These are phyloP conservation scores for Geum urbanum DNA, from an alignment of 306 rosid genomes.

Conservation along the genomic window DNA sequence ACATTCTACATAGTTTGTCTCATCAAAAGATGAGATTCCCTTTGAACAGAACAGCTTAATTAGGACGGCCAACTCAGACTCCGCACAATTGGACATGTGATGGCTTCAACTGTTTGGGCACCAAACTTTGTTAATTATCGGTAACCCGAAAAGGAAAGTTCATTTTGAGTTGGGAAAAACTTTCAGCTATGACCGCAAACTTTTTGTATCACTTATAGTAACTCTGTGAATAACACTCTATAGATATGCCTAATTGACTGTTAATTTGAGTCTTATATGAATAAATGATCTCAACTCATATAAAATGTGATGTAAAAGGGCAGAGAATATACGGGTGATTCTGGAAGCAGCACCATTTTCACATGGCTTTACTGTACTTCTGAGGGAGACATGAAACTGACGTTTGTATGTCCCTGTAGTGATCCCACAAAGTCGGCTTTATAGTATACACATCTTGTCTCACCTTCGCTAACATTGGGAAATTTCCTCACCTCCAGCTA, in stretches of 20 bases:
- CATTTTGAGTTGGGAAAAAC: neutral
- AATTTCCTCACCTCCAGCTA: neutral
- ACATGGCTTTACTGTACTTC: neutral
- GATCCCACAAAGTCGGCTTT: neutral
- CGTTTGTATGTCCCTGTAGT: neutral
- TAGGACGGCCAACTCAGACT: neutral
- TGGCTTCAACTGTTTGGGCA: neutral
- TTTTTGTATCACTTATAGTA: no score
- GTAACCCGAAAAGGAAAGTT: neutral
- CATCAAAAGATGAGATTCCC: neutral
- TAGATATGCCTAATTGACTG: no score
- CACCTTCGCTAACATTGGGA: neutral
- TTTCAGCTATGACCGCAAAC: no score
- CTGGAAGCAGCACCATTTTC: constrained; percentile 3
- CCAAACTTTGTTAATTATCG: neutral
- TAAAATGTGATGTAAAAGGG: neutral
- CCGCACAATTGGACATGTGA: neutral
- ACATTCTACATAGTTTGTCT: neutral
- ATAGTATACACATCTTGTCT: neutral
- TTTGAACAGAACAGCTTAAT: neutral
- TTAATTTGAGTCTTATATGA: no score
- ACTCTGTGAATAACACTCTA: no score
- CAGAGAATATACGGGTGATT: neutral
- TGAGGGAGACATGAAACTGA: neutral
- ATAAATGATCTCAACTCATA: neutral